Evolutionary conservation across 257 asterid genomes (phyloP).

Genomic region (Verbascum thapsus): DNA sequence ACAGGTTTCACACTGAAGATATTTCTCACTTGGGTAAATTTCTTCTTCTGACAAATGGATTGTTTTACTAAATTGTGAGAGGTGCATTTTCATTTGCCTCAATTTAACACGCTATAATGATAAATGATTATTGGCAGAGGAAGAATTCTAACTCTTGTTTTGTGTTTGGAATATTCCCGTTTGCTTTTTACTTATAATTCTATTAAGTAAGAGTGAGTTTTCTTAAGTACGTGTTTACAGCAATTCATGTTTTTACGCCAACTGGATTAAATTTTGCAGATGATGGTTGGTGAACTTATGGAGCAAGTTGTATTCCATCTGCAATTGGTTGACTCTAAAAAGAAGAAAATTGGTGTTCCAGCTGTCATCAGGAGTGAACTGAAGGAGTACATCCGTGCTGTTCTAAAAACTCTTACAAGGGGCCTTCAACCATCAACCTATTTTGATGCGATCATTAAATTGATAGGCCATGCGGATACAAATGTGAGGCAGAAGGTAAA

Average conservation of each 20-base stretch:
- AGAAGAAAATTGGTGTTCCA: constrained; percentile 53
- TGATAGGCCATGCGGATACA: constrained; percentile 60
- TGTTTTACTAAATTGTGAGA: too few species aligned
- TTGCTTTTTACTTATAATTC: neutral
- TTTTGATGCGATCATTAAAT: constrained; percentile 58
- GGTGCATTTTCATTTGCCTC: constrained; percentile 13
- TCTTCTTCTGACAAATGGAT: constrained; percentile 1
- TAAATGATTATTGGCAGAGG: neutral
- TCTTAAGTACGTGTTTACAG: neutral
- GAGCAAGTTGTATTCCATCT: constrained; percentile 70
- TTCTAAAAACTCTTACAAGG: constrained; percentile 54
- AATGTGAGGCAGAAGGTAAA: constrained; percentile 75
- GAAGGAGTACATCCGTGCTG: constrained; percentile 54
- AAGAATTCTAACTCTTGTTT: constrained; percentile 1
- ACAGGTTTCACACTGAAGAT: neutral
- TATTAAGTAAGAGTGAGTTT: constrained; percentile 7
- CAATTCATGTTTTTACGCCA: constrained; percentile 16
- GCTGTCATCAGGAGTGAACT: constrained; percentile 60
- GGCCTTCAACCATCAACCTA: constrained; percentile 66
- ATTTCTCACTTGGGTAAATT: neutral
- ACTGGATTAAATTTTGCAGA: constrained; percentile 50
- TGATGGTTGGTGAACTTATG: constrained; percentile 67
- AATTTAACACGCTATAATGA: neutral
- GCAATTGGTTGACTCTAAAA: constrained; percentile 53
- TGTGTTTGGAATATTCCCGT: neutral